These are phyloP conservation scores for Phoenix dactylifera DNA, from an alignment of 176 grass and related monocot species.

Conservation along the genomic window DNA sequence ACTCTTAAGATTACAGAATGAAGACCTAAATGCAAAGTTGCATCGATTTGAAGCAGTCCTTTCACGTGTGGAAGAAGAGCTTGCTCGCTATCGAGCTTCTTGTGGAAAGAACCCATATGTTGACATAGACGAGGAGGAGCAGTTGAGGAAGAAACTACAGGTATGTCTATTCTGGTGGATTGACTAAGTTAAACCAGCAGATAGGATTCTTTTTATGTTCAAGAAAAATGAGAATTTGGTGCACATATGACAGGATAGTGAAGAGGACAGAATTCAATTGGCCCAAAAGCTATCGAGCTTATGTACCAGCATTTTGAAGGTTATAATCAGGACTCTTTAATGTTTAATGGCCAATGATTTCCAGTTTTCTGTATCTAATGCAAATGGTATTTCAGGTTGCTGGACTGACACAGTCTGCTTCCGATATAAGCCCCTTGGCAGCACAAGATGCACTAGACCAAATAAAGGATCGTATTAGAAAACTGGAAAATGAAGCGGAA, in stretches of 20 bases:
- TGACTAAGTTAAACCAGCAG: no score
- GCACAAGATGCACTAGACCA: constrained; percentile 51
- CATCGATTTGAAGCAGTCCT: constrained; percentile 39
- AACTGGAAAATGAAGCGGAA: constrained; percentile 45
- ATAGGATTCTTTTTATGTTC: no score
- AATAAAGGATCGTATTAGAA: constrained; percentile 45
- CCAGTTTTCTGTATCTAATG: no score
- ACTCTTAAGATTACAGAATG: constrained; percentile 51
- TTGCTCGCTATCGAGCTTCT: constrained; percentile 50
- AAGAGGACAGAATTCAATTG: constrained; percentile 51
- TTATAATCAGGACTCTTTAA: neutral
- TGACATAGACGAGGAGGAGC: constrained; percentile 62
- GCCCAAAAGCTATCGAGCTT: constrained; percentile 53
- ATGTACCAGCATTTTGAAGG: constrained; percentile 64
- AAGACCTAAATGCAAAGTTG: constrained; percentile 60
- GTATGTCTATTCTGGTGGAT: constrained; percentile 21
- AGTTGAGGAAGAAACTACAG: constrained; percentile 51
- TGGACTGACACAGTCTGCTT: constrained; percentile 36
- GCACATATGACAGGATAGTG: constrained; percentile 45
- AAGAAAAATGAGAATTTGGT: no score
- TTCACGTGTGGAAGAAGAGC: constrained; percentile 60
- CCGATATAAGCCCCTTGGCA: constrained; percentile 36
- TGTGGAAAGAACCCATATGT: constrained; percentile 45
- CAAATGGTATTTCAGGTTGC: constrained; percentile 40
- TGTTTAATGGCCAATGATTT: neutral